Percentiles rank a stretch among this genome's conserved stretches.
Evolutionary conservation across 2,329 filamentous ascomycete species (phyloP).

Genomic region (Phyllosticta capitalensis): DNA sequence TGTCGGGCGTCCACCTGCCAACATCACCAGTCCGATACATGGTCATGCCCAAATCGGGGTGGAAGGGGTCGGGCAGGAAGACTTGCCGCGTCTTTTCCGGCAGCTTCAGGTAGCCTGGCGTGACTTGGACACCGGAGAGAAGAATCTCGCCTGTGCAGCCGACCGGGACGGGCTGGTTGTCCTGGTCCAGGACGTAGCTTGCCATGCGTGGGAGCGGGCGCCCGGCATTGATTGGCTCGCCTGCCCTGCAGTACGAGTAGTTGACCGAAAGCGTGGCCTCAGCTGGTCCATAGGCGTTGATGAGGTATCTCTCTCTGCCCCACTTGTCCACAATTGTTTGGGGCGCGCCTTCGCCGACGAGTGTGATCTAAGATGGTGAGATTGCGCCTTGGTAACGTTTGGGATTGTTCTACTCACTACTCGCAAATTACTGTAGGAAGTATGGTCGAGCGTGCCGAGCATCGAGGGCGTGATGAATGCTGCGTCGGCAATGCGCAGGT

Average conservation of each 20-base stretch:
- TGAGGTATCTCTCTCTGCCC: neutral
- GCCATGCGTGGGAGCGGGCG: conserved; percentile 3
- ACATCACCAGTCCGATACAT: conserved; percentile 13
- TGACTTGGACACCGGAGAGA: conserved; percentile 8
- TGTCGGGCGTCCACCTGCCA: conserved; percentile 7
- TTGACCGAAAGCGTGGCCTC: conserved; percentile 7
- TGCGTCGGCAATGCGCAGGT: conserved; percentile 6
- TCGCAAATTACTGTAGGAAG: conserved; percentile 3
- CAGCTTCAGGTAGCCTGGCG: conserved; percentile 9
- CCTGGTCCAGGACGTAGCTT: conserved; percentile 10
- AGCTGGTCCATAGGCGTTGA: conserved; percentile 9
- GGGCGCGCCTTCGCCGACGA: conserved; percentile 9
- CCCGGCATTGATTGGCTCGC: conserved; percentile 1
- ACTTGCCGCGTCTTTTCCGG: neutral
- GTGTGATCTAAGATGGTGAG: neutral
- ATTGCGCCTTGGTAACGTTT: neutral
- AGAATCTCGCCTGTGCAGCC: conserved; percentile 11
- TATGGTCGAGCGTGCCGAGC: conserved; percentile 1
- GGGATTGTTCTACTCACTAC: neutral
- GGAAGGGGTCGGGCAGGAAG: conserved; percentile 8
- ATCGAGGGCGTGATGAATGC: conserved; percentile 9
- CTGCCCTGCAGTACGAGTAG: neutral
- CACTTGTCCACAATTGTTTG: conserved; percentile 6
- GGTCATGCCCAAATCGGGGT: neutral
- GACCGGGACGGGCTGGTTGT: conserved; percentile 5